Evolutionary conservation across 495 filamentous ascomycete genomes (phyloP), one percentile per base, ranked within the genome.

Genomic region (Aspergillus sparsus): DNA sequence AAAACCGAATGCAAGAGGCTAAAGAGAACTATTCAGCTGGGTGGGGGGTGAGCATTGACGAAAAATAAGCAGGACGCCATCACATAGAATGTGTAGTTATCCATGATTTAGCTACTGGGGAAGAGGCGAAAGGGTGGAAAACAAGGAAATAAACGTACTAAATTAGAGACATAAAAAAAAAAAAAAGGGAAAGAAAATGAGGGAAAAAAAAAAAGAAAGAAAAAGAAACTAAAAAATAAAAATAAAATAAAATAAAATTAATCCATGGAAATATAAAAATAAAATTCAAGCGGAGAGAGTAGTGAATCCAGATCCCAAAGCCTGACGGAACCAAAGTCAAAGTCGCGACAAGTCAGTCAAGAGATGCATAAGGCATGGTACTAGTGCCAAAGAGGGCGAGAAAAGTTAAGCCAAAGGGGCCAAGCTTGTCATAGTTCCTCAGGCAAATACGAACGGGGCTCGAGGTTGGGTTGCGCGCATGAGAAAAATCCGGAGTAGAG

Each of bases 61-160:
- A 35, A 47, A 49, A 60, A 60, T 60, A 60, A 60, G 58, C 58
- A 60, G 42, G 58, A 41, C 58, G 35, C 49, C 58, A 60, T 60
- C 58, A 32, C 58, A 44, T 21, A 54, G 41, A 36, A 32, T 35
- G 58, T 60, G 58, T 44, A 60, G 58, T 51, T 60, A 60, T 60
- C 36, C 58, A 60, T 21, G 50, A 47, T 49, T 18, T 53, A 51
- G 52, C 58, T 60, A 60, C 49, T 33, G 58, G 50, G 47, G 58
- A 60, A 44, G 39, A 35, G 52, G 37, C 31, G n/a, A 49, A 53
- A 53, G 13, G n/a, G 21, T 27, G 35, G 32, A 36, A 44, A 60
- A 53, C 7, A 35, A 55, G 49, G 52, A 55, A 60, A 62, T 53
- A 52, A 54, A 51, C 10, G 32, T 46, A 57, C 27, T 27, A 47